Percentiles rank a stretch among this genome's conserved stretches.
These are phyloP conservation scores for Ceratocystis cacaofunesta DNA, from an alignment of 2,329 filamentous ascomycete species.

Conservation along the genomic window DNA sequence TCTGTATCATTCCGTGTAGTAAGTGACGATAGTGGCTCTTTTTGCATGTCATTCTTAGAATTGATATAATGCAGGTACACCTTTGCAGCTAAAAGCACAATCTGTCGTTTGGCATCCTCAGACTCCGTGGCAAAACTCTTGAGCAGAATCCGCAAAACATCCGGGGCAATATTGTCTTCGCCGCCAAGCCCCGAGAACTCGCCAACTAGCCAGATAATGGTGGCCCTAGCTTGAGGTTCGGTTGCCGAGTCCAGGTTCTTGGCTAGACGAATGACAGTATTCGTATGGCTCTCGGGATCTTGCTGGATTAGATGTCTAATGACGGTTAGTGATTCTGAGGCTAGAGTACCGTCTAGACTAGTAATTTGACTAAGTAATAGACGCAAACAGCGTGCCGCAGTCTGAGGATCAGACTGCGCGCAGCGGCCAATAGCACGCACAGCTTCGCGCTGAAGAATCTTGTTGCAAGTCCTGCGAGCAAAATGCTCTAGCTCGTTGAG, in stretches of 20 bases:
- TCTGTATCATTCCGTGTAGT: constrained; percentile 26
- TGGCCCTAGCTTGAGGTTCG: constrained; percentile 76
- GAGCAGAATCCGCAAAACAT: constrained; percentile 75
- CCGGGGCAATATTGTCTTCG: constrained; percentile 80
- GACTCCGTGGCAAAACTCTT: constrained; percentile 74
- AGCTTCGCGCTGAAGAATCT: constrained; percentile 68
- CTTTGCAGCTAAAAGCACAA: constrained; percentile 85
- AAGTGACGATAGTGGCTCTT: constrained; percentile 25
- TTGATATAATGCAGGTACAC: constrained; percentile 85
- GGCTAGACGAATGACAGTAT: constrained; percentile 76
- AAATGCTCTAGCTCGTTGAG: constrained; percentile 92
- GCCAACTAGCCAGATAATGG: constrained; percentile 93
- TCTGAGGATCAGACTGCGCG: constrained; percentile 59
- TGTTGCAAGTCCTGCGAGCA: constrained; percentile 51
- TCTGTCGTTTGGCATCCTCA: constrained; percentile 78
- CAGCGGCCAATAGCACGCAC: constrained; percentile 89
- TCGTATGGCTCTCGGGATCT: constrained; percentile 62
- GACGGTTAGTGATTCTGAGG: constrained; percentile 85
- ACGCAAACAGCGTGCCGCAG: constrained; percentile 64
- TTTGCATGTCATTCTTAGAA: constrained; percentile 33
- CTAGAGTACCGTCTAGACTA: constrained; percentile 71
- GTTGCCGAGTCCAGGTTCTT: constrained; percentile 82
- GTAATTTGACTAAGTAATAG: constrained; percentile 78
- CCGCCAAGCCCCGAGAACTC: constrained; percentile 73
- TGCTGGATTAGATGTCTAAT: constrained; percentile 93